phyloP scores from a whole-genome alignment of 371 early-diverging fungal genomes.

The Rhizomucor pusillus region DNA sequence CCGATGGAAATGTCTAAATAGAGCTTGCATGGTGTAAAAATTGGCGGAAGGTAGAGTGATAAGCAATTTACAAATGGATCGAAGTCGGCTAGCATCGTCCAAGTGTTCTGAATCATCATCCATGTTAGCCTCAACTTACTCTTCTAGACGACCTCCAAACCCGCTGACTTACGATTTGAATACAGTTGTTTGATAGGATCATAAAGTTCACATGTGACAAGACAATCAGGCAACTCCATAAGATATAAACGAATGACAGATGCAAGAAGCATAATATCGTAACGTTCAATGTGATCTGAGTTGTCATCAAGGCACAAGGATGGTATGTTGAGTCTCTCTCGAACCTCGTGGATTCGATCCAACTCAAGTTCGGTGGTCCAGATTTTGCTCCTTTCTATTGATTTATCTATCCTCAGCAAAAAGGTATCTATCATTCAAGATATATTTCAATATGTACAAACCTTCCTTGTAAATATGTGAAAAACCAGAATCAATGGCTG shows the following conservation, averaged over 20 bases:
- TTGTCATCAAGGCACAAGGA: constrained; percentile 34
- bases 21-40: constrained; percentile 46
- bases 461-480: constrained; percentile 27
- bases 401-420: not conserved
- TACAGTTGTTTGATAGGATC: constrained; percentile 71
- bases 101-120: constrained; percentile 20
- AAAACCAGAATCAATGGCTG: constrained; percentile 38
- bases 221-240: constrained; percentile 70
- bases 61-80: constrained; percentile 49
- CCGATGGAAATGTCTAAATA: constrained; percentile 48
- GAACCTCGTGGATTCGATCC: constrained; percentile 59
- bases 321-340: constrained; percentile 54
- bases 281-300: constrained; percentile 48
- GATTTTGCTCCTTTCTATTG: constrained; percentile 28
- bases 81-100: constrained; percentile 37
- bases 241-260: constrained; percentile 67
- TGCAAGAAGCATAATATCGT: constrained; percentile 59
- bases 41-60: constrained; percentile 51
- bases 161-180: constrained; percentile 45
- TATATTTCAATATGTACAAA: constrained; percentile 6
- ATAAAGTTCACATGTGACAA: constrained; percentile 72
- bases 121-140: not conserved
- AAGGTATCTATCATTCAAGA: too few species aligned
- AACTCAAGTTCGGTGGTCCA: constrained; percentile 65
- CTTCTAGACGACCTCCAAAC: not conserved